Evolutionary conservation across 2,329 filamentous ascomycete species (phyloP).

Genomic region (Ceratocystis colombiana): DNA sequence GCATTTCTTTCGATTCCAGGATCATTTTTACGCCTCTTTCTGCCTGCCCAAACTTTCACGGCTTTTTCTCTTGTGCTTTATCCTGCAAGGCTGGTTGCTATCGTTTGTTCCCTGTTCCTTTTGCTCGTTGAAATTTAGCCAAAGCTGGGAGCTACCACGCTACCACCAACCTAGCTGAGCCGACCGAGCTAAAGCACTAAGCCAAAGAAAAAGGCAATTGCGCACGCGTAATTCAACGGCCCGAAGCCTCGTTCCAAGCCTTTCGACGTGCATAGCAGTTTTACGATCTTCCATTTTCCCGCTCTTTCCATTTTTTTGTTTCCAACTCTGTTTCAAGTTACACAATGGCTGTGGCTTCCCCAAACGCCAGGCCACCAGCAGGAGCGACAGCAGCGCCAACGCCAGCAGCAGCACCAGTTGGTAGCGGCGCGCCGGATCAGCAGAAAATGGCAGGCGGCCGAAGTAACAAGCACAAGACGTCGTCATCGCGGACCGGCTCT

Average conservation of each 20-base stretch:
- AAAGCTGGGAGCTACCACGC: neutral
- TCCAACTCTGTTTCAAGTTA: neutral
- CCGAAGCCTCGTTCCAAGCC: neutral
- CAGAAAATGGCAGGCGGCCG: neutral
- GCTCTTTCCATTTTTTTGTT: neutral
- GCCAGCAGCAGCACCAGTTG: neutral
- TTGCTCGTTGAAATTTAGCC: neutral
- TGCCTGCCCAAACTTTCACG: neutral
- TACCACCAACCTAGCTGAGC: neutral
- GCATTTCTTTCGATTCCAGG: neutral
- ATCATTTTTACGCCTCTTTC: neutral
- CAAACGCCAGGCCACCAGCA: neutral
- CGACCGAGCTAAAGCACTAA: neutral
- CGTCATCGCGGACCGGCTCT: constrained; percentile 1
- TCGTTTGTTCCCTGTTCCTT: neutral
- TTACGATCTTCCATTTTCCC: neutral
- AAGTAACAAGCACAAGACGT: neutral
- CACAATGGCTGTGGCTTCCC: constrained; percentile 5
- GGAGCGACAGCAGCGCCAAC: too few relatives aligned
- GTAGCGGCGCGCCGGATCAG: neutral
- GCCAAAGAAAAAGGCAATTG: neutral
- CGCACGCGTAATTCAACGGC: neutral
- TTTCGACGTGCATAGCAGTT: neutral
- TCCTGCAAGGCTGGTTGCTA: neutral
- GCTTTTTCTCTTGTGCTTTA: neutral